Base-by-base conservation (phyloP, 2,329 filamentous ascomycete genomes). In the Cladophialophora bantiana region DNA sequence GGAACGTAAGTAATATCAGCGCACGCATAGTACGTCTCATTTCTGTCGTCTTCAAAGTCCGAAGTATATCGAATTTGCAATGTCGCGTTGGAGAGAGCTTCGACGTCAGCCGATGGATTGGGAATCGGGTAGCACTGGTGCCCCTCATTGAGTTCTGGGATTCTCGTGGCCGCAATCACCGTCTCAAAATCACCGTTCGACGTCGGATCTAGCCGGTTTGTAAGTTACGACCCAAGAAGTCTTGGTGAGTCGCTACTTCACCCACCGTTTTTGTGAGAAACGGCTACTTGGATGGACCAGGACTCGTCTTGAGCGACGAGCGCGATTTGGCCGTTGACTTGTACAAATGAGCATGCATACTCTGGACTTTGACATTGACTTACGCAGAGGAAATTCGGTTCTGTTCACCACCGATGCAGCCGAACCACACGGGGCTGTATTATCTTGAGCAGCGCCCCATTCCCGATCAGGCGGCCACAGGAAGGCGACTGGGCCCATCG, bases 401-500 rank as follows among this genome's bases (percentile, higher is more conserved):
- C 87, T 78, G 68, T 85, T 85, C 0, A 75, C 76, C 2, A 81
- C 77, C 0, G 79, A 77, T 15, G 80, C 78, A 10, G 78, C 76
- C 10, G 85, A 86, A 60, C 87, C 86, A 72, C 87, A 89, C 0
- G 87, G 87, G 6, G 82, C 79, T 4, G 75, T 84, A 71, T 88
- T 88, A 72, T 89, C 86, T 42, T 81, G 76, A 12, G 80, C 79
- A 35, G 82, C 83, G 58, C 79, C 79, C 86, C 86, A 89, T 48
- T 79, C 77, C 59, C 86, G 80, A 75, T 88, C 86, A 13, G 79
- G 73, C 3, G 86, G 87, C 86, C 86, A 89, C 76, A 88, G 78
- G 73, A 89, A 87, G 9, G 84, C 85, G 20, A 85, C 85, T 7
- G 86, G 85, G 10, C 86, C 86, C 83, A 85, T 85, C 13, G 75